Evolutionary conservation across 1,139 yeast genomes (phyloP), one percentile per base, ranked within the genome.

Genomic region (Magnusiomyces tetraspermus): DNA sequence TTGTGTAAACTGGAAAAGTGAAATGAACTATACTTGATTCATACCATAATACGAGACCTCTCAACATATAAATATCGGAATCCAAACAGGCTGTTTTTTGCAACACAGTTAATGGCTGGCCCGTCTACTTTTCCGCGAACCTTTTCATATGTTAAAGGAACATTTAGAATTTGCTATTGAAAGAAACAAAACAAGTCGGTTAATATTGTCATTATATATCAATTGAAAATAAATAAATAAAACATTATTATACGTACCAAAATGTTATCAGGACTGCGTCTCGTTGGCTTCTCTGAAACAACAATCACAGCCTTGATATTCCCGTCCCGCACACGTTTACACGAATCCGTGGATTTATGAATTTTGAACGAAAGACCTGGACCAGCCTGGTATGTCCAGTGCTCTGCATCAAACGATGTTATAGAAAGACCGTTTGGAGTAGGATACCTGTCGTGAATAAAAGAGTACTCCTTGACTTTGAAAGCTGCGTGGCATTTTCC

Each of bases 401-500:
- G 21, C 30, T 11, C 17, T 19, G 26, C n/a, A 19, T 45, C 48
- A 13, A 45, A 26, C 3, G 48, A 28, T 6, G 15, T 31, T n/a
- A n/a, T 21, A 8, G 48, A 45, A n/a, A 45, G 37, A 11, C 48
- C 48, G 5, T 45, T 28, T 4, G 48, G 48, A 11, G 48, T 45
- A 5, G 40, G 38, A 4, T 21, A 15, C 11, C 13, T 33, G 21
- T 45, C 48, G 24, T 45, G 48, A 28, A 33, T 10, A 22, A 45
- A 45, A 3, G 48, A 45, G 17, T 45, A 45, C 26, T 45, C 31
- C n/a, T 19, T 13, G 3, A 45, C 26, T 31, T 21, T 45, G 23
- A 11, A 45, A 15, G n/a, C 31, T 21, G 28, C 40, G 11, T 31
- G 22, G 26, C 48, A 45, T 21, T 28, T 31, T 4, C 36, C 46